These are phyloP conservation scores for Leishmania lainsoni DNA, from an alignment of 208 protist genomes.

Conservation along the genomic window DNA sequence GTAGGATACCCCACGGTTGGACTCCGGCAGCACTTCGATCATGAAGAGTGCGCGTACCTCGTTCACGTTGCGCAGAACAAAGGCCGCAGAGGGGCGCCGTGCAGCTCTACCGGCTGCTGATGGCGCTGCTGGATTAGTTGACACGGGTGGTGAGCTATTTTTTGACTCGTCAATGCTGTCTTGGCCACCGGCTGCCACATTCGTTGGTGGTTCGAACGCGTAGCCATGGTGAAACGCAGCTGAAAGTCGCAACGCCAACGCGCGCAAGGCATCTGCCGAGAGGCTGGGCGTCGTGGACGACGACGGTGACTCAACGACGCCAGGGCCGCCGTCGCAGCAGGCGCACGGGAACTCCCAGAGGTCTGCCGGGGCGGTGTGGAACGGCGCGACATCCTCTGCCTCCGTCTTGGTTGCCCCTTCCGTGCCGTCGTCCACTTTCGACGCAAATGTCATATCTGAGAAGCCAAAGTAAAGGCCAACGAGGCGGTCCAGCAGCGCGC, in stretches of 20 bases:
- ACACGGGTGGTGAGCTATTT: constrained; percentile 1
- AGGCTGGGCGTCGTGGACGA: background rate
- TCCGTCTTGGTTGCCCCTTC: constrained; percentile 7
- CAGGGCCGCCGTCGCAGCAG: constrained; percentile 16
- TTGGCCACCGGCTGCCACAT: background rate
- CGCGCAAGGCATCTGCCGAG: constrained; percentile 7
- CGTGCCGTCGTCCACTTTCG: background rate
- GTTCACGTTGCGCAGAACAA: constrained; percentile 37
- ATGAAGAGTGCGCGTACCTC: constrained; percentile 54
- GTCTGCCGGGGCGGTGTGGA: background rate
- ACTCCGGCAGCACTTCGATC: constrained; percentile 66
- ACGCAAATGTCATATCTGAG: constrained; percentile 32
- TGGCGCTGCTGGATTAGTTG: background rate
- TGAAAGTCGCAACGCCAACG: constrained; percentile 22
- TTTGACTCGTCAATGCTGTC: background rate
- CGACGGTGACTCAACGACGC: background rate
- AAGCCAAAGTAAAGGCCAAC: constrained; percentile 56
- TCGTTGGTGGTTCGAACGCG: constrained; percentile 25
- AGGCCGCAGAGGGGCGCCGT: constrained; percentile 20
- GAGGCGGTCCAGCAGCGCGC: constrained; percentile 55
- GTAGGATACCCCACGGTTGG: constrained; percentile 79
- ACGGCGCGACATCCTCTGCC: background rate
- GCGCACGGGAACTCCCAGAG: constrained; percentile 34
- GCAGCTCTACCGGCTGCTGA: background rate
- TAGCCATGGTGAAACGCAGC: constrained; percentile 46